Percentiles rank a stretch among this genome's conserved stretches.
phyloP scores from a whole-genome alignment of 768 basidiomycete species.

The Termitomyces sp. region DNA sequence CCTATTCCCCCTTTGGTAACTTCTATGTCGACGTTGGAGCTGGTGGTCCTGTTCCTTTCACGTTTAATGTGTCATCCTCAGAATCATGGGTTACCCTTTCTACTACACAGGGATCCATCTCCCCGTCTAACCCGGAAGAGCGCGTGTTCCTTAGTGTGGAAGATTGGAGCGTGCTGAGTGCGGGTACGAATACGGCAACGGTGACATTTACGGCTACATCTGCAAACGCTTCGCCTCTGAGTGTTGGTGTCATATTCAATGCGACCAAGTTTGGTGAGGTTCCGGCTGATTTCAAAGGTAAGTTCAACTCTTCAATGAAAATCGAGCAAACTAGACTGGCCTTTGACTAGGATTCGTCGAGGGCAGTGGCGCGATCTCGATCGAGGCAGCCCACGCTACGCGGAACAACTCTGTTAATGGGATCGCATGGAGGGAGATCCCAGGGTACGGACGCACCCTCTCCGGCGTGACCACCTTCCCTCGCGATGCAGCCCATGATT shows the following conservation, averaged over 20 bases:
- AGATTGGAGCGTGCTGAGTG: constrained; percentile 50
- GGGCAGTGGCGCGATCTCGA: constrained; percentile 55
- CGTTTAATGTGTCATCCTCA: constrained; percentile 44
- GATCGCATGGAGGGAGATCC: constrained; percentile 54
- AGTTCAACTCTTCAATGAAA: no score
- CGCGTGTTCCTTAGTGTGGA: constrained; percentile 49
- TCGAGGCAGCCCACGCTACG: constrained; percentile 59
- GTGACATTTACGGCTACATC: constrained; percentile 46
- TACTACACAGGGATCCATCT: constrained; percentile 43
- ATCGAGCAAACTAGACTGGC: neutral
- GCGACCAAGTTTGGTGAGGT: constrained; percentile 32
- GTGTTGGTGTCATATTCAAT: constrained; percentile 27
- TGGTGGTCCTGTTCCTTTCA: constrained; percentile 55
- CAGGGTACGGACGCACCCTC: constrained; percentile 54
- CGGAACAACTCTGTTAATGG: constrained; percentile 43
- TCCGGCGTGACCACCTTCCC: constrained; percentile 61
- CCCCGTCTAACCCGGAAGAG: constrained; percentile 39
- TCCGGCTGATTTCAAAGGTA: constrained; percentile 47
- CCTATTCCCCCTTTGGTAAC: constrained; percentile 48
- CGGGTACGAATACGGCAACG: constrained; percentile 29
- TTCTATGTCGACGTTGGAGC: constrained; percentile 59
- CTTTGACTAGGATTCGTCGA: constrained; percentile 50
- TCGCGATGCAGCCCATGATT: constrained; percentile 38
- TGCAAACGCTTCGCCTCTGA: constrained; percentile 28
- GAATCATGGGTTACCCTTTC: constrained; percentile 50